Conservation (phyloP, 345 rosid genomes). For the rapeseed (Brassica napus) region DNA sequence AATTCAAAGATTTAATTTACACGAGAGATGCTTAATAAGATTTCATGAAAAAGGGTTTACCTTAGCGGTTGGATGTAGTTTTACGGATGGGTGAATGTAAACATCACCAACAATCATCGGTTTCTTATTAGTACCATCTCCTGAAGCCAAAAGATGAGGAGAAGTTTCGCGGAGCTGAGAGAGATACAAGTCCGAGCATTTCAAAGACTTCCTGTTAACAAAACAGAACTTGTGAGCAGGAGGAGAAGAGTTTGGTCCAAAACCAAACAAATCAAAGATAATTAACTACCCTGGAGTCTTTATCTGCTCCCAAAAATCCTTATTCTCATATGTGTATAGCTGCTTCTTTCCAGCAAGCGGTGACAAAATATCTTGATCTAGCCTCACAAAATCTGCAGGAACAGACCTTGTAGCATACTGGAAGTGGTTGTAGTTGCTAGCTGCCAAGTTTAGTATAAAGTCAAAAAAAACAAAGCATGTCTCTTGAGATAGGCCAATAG, state of each 20-base stretch:
- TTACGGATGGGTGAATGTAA: constrained; percentile 79
- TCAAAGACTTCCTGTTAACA: constrained; percentile 58
- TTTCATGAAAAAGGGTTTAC: constrained; percentile 35
- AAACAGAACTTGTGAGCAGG: not conserved
- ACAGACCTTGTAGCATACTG: constrained; percentile 68
- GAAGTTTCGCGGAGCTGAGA: constrained; percentile 56
- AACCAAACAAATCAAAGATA: not conserved
- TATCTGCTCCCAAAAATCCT: constrained; percentile 89
- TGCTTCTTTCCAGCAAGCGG: constrained; percentile 91
- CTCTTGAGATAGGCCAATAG: not conserved
- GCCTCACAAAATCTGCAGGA: constrained; percentile 70
- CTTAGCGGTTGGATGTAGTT: constrained; percentile 86
- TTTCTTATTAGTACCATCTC: constrained; percentile 52
- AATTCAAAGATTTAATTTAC: not conserved
- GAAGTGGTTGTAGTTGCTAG: constrained; percentile 74
- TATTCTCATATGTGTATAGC: constrained; percentile 70
- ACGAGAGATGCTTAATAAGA: not conserved
- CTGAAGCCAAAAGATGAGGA: constrained; percentile 59
- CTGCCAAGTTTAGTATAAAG: constrained; percentile 43
- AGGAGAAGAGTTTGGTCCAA: not conserved
- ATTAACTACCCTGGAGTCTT: constrained; percentile 82
- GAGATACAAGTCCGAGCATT: constrained; percentile 75
- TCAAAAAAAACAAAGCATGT: constrained; percentile 4
- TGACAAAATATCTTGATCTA: constrained; percentile 89
- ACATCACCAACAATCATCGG: constrained; percentile 68